phyloP scores from a whole-genome alignment of 2,329 filamentous ascomycete species.

The Madurella mycetomatis region DNA sequence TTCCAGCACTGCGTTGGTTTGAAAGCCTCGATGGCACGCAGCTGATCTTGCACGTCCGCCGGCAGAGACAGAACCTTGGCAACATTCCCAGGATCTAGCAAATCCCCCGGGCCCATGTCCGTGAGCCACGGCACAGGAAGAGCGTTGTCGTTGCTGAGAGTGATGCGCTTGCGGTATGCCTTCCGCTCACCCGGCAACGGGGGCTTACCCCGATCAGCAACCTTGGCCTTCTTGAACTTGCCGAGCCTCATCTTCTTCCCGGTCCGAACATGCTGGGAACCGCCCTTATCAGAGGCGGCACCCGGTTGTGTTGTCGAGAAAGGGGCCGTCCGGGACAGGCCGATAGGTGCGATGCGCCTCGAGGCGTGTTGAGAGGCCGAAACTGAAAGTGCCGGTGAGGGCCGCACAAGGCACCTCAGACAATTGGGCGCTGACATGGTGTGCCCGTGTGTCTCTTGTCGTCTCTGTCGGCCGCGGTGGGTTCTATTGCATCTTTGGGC shows the following conservation, averaged over 20 bases:
- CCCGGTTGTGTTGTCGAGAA: slow-evolving; percentile 38
- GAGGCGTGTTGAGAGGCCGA: slow-evolving; percentile 14
- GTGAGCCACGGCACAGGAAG: slow-evolving; percentile 67
- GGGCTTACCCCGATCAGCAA: slow-evolving; percentile 45
- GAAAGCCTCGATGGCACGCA: slow-evolving; percentile 84
- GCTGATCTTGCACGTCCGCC: slow-evolving; percentile 66
- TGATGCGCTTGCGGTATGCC: slow-evolving; percentile 79
- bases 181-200: slow-evolving; percentile 77
- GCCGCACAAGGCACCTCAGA: slow-evolving; percentile 55
- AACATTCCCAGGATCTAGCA: slow-evolving; percentile 50
- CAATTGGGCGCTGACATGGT: slow-evolving; percentile 55
- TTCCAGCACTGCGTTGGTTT: slow-evolving; percentile 85
- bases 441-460: slow-evolving; percentile 7
- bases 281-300: too few relatives aligned
- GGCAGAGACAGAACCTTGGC: slow-evolving; percentile 69
- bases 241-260: slow-evolving; percentile 41
- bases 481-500: slow-evolving; percentile 24
- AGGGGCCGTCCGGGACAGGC: slow-evolving; percentile 33
- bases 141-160: slow-evolving; percentile 92
- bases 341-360: slow-evolving; percentile 30
- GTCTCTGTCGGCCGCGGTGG: slow-evolving; percentile 9
- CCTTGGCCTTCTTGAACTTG: slow-evolving; percentile 45
- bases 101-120: slow-evolving; percentile 52
- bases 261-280: slow-evolving; percentile 23
- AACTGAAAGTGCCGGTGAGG: slow-evolving; percentile 26